Evolutionary conservation across 2,329 filamentous ascomycete species (phyloP), one percentile per base, ranked within the genome.

Genomic region (Aciculosporium take): DNA sequence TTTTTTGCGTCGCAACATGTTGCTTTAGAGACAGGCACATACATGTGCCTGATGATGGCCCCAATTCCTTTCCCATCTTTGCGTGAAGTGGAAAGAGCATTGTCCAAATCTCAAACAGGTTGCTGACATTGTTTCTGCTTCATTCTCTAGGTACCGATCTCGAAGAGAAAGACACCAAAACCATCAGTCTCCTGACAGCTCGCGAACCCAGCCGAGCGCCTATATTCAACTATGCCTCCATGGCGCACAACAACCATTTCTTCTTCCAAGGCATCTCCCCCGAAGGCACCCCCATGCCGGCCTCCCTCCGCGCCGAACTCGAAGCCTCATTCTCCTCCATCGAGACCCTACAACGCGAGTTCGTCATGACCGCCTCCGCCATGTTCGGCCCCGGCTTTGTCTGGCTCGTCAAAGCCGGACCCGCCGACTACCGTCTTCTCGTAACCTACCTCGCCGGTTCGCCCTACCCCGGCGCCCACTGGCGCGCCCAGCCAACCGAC

Each of bases 371-470:
- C 31, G 89, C 89, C 44, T 71, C 76, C 50, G 74, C 79, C 65
- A 95, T 96, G 87, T 96, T 98, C 66, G 91, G 89, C 41, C 88
- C 89, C 0, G 91, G 91, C 49, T 96, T 93, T 65, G 83, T 96
- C 57, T 98, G 91, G 91, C 79, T 98, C 46, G 84, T 95, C 55
- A 76, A 76, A 62, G 58, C 53, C 51, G 61, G 55, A 41, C 56
- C 60, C 45, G 53, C 51, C 56, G 68, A 67, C 51, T 71, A 69
- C 65, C 77, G 79, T 54, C 74, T 98, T 55, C 71, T 98, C 44
- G 73, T 78, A 52, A 98, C 91, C 43, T 98, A 96, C 68, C 76
- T 88, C 46, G 88, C 89, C 44, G 91, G 91, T 44, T 84, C 83
- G 7, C 91, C 91, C 4, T 91, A 89, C 62, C 76, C 84, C 3